Conservation (phyloP, 1,139 yeast species). For the Ogataea hybrid region DNA sequence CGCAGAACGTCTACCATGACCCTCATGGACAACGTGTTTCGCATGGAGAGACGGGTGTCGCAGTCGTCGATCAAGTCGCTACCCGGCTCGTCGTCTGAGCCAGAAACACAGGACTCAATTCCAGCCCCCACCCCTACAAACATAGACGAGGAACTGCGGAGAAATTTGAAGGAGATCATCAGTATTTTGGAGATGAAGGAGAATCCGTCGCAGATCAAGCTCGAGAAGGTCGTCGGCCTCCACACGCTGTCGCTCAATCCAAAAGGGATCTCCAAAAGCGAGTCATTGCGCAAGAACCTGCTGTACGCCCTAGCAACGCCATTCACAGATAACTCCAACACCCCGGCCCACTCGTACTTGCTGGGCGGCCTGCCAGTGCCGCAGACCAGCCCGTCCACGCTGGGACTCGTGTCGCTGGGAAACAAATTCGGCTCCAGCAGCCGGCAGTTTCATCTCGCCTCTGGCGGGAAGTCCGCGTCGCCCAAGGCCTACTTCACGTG, state of each 20-base stretch:
- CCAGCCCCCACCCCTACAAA: slow-evolving; percentile 3
- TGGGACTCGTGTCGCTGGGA: slow-evolving; percentile 40
- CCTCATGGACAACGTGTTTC: slow-evolving; percentile 25
- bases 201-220: slow-evolving; percentile 17
- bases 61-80: slow-evolving; percentile 50
- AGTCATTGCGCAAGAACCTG: slow-evolving; percentile 49
- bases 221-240: slow-evolving; percentile 44
- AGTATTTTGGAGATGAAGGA: slow-evolving; percentile 38
- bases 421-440: slow-evolving; percentile 10
- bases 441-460: slow-evolving; percentile 58
- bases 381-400: slow-evolving; percentile 38
- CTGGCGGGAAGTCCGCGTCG: slow-evolving; percentile 62
- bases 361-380: slow-evolving; percentile 32
- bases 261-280: slow-evolving; percentile 34
- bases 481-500: slow-evolving; percentile 88
- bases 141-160: slow-evolving; percentile 26
- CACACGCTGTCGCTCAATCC: slow-evolving; percentile 51
- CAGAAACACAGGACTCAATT: slow-evolving; percentile 1
- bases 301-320: slow-evolving; percentile 74
- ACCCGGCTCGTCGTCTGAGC: slow-evolving; percentile 4
- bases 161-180: slow-evolving; percentile 47
- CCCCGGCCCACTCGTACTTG: slow-evolving; percentile 21
- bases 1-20: slow-evolving; percentile 17
- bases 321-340: slow-evolving; percentile 49
- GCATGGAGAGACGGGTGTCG: slow-evolving; percentile 45